These are phyloP conservation scores for Omphalotus guepiniiformis DNA, from an alignment of 768 basidiomycete species.

Conservation along the genomic window DNA sequence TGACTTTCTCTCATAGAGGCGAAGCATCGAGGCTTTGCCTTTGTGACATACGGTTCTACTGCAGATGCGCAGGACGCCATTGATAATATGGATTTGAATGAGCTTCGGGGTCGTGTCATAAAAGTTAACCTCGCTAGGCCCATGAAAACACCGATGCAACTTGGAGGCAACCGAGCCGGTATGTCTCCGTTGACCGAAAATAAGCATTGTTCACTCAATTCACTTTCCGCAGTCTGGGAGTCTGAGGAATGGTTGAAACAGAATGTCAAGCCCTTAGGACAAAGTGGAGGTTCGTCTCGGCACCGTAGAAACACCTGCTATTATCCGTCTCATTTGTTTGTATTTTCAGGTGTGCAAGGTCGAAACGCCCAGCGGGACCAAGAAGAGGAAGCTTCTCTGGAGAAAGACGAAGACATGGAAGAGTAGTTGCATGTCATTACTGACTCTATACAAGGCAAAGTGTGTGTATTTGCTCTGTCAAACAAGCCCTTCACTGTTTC, in stretches of 20 bases:
- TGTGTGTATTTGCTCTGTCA: too few relatives aligned
- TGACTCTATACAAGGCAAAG: too few relatives aligned
- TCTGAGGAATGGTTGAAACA: conserved; percentile 90
- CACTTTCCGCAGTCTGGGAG: conserved; percentile 75
- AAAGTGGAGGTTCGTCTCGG: conserved; percentile 59
- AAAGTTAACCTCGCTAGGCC: conserved; percentile 86
- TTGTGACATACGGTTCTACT: conserved; percentile 78
- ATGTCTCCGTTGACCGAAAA: conserved; percentile 22
- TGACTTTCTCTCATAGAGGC: conserved; percentile 37
- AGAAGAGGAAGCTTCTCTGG: conserved; percentile 23
- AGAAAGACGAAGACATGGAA: conserved; percentile 59
- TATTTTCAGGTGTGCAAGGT: conserved; percentile 47
- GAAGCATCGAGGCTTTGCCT: conserved; percentile 93
- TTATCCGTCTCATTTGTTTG: conserved; percentile 5
- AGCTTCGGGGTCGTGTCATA: conserved; percentile 68
- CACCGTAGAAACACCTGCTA: conserved; percentile 5
- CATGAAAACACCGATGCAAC: conserved; percentile 63
- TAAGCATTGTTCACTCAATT: conserved; percentile 5
- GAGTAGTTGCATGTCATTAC: conserved; percentile 42
- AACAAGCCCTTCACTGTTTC: too few relatives aligned
- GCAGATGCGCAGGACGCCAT: conserved; percentile 94
- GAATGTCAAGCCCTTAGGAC: conserved; percentile 72
- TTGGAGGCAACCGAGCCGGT: conserved; percentile 73
- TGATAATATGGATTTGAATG: conserved; percentile 98
- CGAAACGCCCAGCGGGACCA: conserved; percentile 32